These are phyloP conservation scores for Solanum piurae DNA, from an alignment of 257 asterid genomes.

Conservation along the genomic window DNA sequence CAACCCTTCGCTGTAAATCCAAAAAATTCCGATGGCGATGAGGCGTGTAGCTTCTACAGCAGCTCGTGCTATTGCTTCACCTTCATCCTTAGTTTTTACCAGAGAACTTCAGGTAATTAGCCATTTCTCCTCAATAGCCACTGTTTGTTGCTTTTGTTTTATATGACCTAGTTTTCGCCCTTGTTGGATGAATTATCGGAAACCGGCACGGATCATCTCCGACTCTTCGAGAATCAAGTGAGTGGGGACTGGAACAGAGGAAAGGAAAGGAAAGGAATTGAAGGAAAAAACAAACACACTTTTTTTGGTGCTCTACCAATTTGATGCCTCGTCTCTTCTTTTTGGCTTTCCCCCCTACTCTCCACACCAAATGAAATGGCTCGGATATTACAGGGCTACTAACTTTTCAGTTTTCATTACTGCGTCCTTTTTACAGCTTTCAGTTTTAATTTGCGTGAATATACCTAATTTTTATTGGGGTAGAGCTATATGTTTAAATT, in stretches of 20 bases:
- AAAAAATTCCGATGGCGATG: slow-evolving; percentile 47
- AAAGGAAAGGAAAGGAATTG: not conserved
- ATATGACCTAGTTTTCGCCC: not conserved
- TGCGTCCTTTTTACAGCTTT: not conserved
- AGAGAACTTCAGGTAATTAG: slow-evolving; percentile 50
- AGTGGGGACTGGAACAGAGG: not conserved
- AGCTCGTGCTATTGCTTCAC: slow-evolving; percentile 44
- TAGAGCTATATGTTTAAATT: not conserved
- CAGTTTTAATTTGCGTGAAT: not conserved
- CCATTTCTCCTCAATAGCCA: not conserved
- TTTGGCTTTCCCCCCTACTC: not conserved
- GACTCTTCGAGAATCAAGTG: not conserved
- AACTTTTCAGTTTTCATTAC: not conserved
- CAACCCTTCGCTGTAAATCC: not conserved
- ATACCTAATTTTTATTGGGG: not conserved
- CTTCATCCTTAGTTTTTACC: slow-evolving; percentile 26
- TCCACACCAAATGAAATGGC: not conserved
- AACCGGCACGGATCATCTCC: not conserved
- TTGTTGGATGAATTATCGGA: not conserved
- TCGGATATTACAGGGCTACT: not conserved
- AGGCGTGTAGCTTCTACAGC: slow-evolving; percentile 58
- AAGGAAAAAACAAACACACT: not conserved
- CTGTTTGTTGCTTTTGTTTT: not conserved
- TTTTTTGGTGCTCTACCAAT: not conserved
- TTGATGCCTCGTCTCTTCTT: not conserved